Conservation (phyloP, 2,329 filamentous ascomycete species). For the Ambrosiella xylebori region DNA sequence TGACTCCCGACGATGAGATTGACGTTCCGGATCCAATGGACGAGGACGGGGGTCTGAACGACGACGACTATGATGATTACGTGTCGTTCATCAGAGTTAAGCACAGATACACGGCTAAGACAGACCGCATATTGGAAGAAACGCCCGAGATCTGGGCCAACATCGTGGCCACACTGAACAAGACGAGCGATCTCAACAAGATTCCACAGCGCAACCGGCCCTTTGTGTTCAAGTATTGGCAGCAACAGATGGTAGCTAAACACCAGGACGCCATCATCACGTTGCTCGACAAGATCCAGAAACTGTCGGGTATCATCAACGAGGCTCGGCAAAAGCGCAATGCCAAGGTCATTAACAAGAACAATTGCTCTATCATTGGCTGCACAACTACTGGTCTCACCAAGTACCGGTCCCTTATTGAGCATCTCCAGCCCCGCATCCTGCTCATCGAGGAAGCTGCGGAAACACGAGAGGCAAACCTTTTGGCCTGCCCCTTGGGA, state of each 20-base stretch:
- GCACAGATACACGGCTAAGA: neutral
- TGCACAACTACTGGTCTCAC: constrained; percentile 64
- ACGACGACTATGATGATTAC: constrained; percentile 32
- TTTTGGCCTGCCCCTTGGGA: constrained; percentile 33
- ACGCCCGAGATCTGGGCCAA: constrained; percentile 3
- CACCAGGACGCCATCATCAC: constrained; percentile 30
- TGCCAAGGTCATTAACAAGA: constrained; percentile 22
- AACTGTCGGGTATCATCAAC: constrained; percentile 26
- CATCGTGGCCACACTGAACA: constrained; percentile 12
- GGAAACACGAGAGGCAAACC: constrained; percentile 51
- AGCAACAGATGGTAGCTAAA: constrained; percentile 32
- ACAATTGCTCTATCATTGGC: constrained; percentile 31
- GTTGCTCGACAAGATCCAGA: constrained; percentile 24
- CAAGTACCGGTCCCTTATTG: constrained; percentile 59
- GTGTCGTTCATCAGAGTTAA: constrained; percentile 26
- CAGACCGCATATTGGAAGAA: neutral
- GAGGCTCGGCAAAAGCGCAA: constrained; percentile 43
- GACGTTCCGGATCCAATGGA: constrained; percentile 4
- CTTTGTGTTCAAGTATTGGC: constrained; percentile 48
- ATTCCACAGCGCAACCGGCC: constrained; percentile 40
- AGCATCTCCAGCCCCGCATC: constrained; percentile 46
- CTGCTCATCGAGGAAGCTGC: constrained; percentile 68
- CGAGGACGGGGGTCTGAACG: neutral
- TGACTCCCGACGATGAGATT: neutral
- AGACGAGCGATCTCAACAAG: constrained; percentile 37